Evolutionary conservation across 805 yeast genomes (phyloP), one percentile per base, ranked within the genome.

Genomic region (Starmerella apis): DNA sequence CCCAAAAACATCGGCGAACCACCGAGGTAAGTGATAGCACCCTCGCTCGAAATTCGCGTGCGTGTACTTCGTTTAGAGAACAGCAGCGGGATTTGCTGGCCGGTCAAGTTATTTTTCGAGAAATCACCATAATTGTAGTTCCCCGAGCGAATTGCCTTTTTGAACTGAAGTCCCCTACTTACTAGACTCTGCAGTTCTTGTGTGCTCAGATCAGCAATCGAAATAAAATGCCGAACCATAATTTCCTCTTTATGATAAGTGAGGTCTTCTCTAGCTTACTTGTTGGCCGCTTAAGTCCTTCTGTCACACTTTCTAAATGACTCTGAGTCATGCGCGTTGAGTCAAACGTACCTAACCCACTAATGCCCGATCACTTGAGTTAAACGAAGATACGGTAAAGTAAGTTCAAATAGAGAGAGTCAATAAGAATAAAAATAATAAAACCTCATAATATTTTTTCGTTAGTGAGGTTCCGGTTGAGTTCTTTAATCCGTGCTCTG

Each of bases 1-100:
- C 98, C 97, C 57, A 92, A 72, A 62, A 92, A 92, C 92, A 92
- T 83, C 11, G 98, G 96, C 59, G 82, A 92, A 6, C 88, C 97
- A 18, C 97, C 97, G 58, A 90, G 83, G 64, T 83, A 87, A 2
- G 84, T 75, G 11, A 88, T 84, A 14, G 98, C 98, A 46, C 95
- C 96, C 65, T 92, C 98, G 10, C 88, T 75, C 22, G 96, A 86
- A 33, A 92, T 78, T 67, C 98, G 79, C 22, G 98, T 92, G 68
- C 98, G 77, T 22, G 98, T 92, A 6, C 96, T 86, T 67, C 98
- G 79, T 65, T 92, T 92, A 50, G 86, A 76, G 67, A 92, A 92
- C 41, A 92, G 65, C 61, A 92, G 67, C 0, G 96, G 86, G 23
- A 86, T 80, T 2, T 90, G 76, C 65, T 81, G 85, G 2, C 96